Evolutionary conservation across 176 grass and related monocot genomes (phyloP).

Genomic region (Dactylis glomerata): DNA sequence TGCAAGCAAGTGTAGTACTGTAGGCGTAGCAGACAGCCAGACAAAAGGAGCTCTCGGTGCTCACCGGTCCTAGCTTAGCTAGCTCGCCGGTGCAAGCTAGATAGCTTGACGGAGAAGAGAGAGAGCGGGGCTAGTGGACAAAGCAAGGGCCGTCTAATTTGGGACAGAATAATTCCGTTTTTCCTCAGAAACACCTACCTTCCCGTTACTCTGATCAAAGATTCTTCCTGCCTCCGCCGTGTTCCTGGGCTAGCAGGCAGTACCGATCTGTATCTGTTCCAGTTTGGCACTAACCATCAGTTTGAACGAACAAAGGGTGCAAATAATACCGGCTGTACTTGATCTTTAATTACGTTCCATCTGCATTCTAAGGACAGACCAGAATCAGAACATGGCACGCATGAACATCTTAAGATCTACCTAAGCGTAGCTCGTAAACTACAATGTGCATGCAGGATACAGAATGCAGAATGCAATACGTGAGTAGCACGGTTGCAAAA

Average conservation of each 20-base stretch:
- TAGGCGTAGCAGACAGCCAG: neutral
- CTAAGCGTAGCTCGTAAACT: neutral
- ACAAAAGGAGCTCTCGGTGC: neutral
- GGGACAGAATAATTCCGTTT: conserved; percentile 27
- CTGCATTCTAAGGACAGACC: neutral
- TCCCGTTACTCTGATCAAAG: neutral
- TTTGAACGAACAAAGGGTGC: neutral
- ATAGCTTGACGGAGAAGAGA: neutral
- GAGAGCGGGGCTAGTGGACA: conserved; percentile 4
- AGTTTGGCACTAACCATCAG: neutral
- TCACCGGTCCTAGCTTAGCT: neutral
- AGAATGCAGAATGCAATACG: neutral
- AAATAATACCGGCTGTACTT: neutral
- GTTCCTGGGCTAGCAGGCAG: neutral
- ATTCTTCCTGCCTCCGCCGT: conserved; percentile 23
- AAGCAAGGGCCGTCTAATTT: conserved; percentile 2
- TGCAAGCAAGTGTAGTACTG: neutral
- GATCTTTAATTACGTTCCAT: neutral
- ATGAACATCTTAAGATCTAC: neutral
- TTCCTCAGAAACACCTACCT: neutral
- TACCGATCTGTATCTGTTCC: neutral
- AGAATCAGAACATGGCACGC: neutral
- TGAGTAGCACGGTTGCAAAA: neutral
- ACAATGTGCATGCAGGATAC: neutral
- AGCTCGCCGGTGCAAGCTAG: neutral